Base-by-base conservation (phyloP, 345 rosid genomes). In the Raphanus raphanistrum region DNA sequence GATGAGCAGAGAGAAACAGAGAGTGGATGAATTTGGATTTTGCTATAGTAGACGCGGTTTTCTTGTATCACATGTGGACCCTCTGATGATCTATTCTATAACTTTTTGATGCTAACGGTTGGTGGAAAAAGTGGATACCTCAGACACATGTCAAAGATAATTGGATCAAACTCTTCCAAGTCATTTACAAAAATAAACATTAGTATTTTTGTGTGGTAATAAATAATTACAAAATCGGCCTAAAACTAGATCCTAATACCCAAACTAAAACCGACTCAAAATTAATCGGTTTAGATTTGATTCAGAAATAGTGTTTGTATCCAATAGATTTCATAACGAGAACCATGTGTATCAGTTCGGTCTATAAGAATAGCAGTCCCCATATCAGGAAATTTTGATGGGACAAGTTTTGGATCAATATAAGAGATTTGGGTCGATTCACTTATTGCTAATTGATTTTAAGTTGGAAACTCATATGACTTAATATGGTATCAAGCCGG, bases 41-140 rank as follows among this genome's bases (percentile, higher is more conserved):
- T 70, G 76, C 41, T 28, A 65, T n/a, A 58, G 63, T 5, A 78
- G 63, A 78, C 81, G 69, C 77, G 81, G 81, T 78, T 78, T 78
- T 72, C 8, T 59, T 78, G 68, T 69, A 78, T 72, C 81, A 78
- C 1, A 12, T 58, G 52, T 66, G 77, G 80, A 57, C 27, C 61
- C 76, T 69, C n/a, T 59, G 50, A 27, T 66, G 63, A 72, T 60
- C 73, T 63, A 15, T 66, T 32, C 32, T 43, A 60, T 78, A 78
- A 43, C 73, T 66, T 15, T 72, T 66, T 71, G 72, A 71, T 77
- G 72, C 17, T 29, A 71, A 29, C 29, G 48, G 71, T 77, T 64
- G 81, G 76, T 72, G 81, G 15, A 31, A 36, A 72, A 78, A 59
- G 73, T 72, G 73, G 68, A 4, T 72, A 29, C 63, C 36, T 66